These are phyloP conservation scores for Phylloporus sp. DNA, from an alignment of 1,284 basidiomycete species.

Conservation along the genomic window DNA sequence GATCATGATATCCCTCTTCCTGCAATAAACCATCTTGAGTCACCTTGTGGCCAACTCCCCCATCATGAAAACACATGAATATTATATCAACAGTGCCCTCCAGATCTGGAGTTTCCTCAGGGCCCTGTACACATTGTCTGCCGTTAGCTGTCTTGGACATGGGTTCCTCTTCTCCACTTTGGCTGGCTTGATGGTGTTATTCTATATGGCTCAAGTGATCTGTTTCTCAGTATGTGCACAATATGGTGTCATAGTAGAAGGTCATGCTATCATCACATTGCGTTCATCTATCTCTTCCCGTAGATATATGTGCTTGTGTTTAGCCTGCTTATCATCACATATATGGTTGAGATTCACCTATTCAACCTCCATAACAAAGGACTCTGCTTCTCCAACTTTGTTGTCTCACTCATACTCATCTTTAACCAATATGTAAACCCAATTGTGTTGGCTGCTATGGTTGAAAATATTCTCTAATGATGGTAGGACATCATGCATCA, in stretches of 20 bases:
- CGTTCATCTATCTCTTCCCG: too few species aligned
- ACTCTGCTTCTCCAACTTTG: conserved; percentile 72
- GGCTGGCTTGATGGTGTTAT: conserved; percentile 69
- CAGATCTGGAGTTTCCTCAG: conserved; percentile 76
- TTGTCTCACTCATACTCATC: conserved; percentile 62
- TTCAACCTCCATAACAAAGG: conserved; percentile 78
- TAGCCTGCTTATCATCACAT: too few species aligned
- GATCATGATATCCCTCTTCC: too few species aligned
- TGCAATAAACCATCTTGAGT: too few species aligned
- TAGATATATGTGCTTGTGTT: too few species aligned
- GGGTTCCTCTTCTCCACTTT: conserved; percentile 68
- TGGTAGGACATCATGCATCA: too few species aligned
- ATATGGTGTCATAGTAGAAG: conserved; percentile 46
- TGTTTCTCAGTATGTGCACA: conserved; percentile 66
- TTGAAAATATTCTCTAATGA: too few species aligned
- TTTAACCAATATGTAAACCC: too few species aligned
- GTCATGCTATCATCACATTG: conserved; percentile 74
- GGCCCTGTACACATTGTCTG: conserved; percentile 59
- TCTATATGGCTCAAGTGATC: conserved; percentile 74
- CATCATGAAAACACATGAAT: too few species aligned
- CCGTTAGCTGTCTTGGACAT: conserved; percentile 65
- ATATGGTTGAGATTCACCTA: conserved; percentile 74
- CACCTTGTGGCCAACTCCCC: too few species aligned
- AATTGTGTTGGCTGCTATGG: too few species aligned
- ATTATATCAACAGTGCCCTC: too few species aligned